Conservation (phyloP, 2,329 filamentous ascomycete genomes). For the Huntiella moniliformis region DNA sequence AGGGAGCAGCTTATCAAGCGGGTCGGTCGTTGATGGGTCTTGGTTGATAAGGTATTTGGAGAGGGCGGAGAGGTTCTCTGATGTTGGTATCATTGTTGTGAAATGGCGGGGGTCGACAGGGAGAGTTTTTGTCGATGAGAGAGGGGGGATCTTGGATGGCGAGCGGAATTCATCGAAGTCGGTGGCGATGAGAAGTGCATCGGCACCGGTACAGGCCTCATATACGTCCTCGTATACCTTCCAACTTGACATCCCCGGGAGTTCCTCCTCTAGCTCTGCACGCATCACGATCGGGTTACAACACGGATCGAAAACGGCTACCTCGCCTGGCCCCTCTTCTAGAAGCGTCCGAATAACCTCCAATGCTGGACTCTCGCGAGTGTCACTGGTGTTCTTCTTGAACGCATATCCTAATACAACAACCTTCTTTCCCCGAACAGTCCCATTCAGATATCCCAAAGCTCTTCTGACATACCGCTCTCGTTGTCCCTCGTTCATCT, state of each 20-base stretch:
- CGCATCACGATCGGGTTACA: conserved; percentile 32
- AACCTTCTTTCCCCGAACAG: conserved; percentile 50
- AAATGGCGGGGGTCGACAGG: conserved; percentile 28
- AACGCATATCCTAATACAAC: conserved; percentile 59
- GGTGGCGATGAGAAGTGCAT: conserved; percentile 35
- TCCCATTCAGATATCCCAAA: conserved; percentile 48
- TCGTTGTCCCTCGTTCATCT: conserved; percentile 60
- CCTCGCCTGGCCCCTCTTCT: conserved; percentile 42
- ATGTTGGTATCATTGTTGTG: conserved; percentile 16
- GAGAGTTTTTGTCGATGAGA: conserved; percentile 15
- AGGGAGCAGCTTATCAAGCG: conserved; percentile 25
- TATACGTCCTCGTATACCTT: conserved; percentile 29
- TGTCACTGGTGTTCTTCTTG: conserved; percentile 64
- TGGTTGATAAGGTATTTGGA: conserved; percentile 16
- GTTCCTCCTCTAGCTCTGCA: conserved; percentile 29
- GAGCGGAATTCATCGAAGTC: conserved; percentile 37
- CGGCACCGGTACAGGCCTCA: conserved; percentile 28
- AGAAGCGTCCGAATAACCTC: conserved; percentile 48
- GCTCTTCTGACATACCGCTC: conserved; percentile 49
- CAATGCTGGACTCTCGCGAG: conserved; percentile 50
- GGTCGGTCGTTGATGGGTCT: conserved; percentile 18
- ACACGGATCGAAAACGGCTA: conserved; percentile 51
- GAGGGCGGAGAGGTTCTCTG: conserved; percentile 28
- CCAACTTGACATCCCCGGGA: conserved; percentile 16
- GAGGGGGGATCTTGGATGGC: conserved; percentile 16